Conservation (phyloP, 192 early-diverging fungal genomes). For the Thamnidium elegans region DNA sequence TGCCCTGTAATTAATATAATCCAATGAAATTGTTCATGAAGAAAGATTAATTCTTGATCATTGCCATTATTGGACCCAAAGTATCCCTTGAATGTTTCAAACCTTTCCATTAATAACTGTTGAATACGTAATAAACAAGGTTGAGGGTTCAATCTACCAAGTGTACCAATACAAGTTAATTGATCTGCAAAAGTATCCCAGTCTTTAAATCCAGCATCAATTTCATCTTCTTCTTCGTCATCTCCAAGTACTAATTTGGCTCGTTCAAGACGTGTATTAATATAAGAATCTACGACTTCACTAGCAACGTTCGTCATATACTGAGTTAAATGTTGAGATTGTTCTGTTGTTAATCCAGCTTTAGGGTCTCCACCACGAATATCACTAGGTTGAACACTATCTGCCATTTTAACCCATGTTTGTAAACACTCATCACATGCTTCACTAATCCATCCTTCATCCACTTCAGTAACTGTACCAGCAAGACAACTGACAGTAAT, state of each 20-base stretch:
- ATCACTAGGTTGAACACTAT: slow-evolving; percentile 20
- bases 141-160: slow-evolving; percentile 59
- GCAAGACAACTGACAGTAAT: slow-evolving; percentile 54
- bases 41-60: slow-evolving; percentile 21
- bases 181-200: slow-evolving; percentile 75
- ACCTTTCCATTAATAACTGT: slow-evolving; percentile 48
- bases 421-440: slow-evolving; percentile 61
- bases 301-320: slow-evolving; percentile 53
- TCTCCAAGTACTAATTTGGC: slow-evolving; percentile 44
- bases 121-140: slow-evolving; percentile 50
- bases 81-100: slow-evolving; percentile 43
- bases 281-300: slow-evolving; percentile 57
- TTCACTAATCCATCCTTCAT: slow-evolving; percentile 54
- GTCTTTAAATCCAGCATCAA: slow-evolving; percentile 51
- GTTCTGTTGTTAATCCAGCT: slow-evolving; percentile 11
- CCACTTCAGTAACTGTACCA: slow-evolving; percentile 32
- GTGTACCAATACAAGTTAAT: slow-evolving; percentile 56
- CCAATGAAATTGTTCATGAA: slow-evolving; percentile 76
- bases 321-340: slow-evolving; percentile 33
- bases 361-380: slow-evolving; percentile 2
- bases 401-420: slow-evolving; percentile 54
- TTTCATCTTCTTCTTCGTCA: slow-evolving; percentile 48
- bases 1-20: slow-evolving; percentile 63
- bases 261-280: slow-evolving; percentile 58
- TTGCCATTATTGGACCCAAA: slow-evolving; percentile 42